Percentiles rank a stretch among this genome's conserved stretches.
These are phyloP conservation scores for Mortierella sp. DNA, from an alignment of 371 early-diverging fungal species.

Conservation along the genomic window DNA sequence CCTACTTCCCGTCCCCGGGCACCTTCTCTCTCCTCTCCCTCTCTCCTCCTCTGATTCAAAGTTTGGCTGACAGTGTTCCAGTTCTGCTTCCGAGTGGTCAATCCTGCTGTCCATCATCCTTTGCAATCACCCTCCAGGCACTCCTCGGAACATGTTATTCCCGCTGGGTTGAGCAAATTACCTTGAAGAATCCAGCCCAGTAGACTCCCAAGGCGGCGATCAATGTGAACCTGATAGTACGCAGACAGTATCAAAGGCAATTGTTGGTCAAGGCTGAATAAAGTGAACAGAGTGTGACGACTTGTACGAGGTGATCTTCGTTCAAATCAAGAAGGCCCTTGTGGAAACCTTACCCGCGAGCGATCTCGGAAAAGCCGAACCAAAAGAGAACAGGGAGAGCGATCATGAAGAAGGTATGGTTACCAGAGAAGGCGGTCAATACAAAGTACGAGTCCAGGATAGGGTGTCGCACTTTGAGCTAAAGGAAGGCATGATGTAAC, in stretches of 20 bases:
- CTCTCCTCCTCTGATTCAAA: too few relatives aligned
- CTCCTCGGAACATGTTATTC: too few relatives aligned
- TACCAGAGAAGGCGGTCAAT: conserved; percentile 75
- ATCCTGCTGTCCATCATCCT: too few relatives aligned
- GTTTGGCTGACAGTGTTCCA: too few relatives aligned
- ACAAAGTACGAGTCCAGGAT: conserved; percentile 68
- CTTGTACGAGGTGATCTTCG: too few relatives aligned
- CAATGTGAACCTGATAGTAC: conserved; percentile 36
- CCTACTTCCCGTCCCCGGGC: too few relatives aligned
- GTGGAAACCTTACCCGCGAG: conserved; percentile 65
- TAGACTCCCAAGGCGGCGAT: conserved; percentile 72
- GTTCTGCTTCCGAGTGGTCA: too few relatives aligned
- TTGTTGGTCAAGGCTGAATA: not conserved
- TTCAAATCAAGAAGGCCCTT: too few relatives aligned
- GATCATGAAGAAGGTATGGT: conserved; percentile 79
- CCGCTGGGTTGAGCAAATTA: conserved; percentile 32
- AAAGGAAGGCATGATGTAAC: too few relatives aligned
- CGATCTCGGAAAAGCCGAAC: conserved; percentile 71
- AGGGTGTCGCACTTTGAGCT: conserved; percentile 55
- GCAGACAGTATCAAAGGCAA: not conserved
- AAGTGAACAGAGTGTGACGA: too few relatives aligned
- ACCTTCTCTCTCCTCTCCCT: too few relatives aligned
- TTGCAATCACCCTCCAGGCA: too few relatives aligned
- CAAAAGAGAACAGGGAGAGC: conserved; percentile 76
- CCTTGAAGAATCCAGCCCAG: conserved; percentile 76